phyloP scores from a whole-genome alignment of 2,329 filamentous ascomycete species.

The Ophiostoma fasciatum region DNA sequence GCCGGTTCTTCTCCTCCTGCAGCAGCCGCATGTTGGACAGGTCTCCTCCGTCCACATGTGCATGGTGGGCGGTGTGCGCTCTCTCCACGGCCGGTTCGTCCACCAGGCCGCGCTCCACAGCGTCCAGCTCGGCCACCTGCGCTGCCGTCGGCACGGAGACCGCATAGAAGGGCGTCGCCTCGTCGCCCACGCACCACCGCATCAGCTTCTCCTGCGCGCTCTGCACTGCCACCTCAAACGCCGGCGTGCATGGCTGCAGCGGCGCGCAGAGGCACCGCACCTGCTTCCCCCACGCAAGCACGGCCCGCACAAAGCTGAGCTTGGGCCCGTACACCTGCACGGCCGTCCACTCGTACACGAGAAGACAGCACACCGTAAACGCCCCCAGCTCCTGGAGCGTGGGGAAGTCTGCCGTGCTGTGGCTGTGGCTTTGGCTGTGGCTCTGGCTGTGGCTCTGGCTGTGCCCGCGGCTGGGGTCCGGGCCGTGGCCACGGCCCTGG shows the following conservation, averaged over 20 bases:
- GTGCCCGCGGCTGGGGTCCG: too few species aligned
- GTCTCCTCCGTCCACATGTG: too few species aligned
- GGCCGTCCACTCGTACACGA: neutral
- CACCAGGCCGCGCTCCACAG: too few species aligned
- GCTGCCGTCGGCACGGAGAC: neutral
- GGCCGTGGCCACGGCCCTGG: too few species aligned
- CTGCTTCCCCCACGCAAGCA: conserved; percentile 1
- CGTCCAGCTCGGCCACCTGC: neutral
- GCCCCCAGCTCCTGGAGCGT: neutral
- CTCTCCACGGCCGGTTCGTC: too few species aligned
- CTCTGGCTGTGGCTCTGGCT: neutral
- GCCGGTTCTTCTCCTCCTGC: too few species aligned
- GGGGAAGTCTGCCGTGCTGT: too few species aligned
- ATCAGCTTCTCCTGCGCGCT: conserved; percentile 1
- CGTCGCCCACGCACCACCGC: conserved; percentile 2
- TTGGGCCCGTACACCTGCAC: conserved; percentile 5
- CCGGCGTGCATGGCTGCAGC: neutral
- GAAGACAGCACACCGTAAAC: neutral
- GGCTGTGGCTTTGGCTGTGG: too few species aligned
- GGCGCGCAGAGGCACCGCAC: neutral
- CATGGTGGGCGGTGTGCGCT: too few species aligned
- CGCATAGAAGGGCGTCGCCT: neutral
- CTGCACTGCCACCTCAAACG: neutral
- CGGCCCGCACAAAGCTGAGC: conserved; percentile 4
- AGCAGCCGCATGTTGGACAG: too few species aligned